These are phyloP conservation scores for Rhizophagus prolifer DNA, from an alignment of 192 early-diverging fungal species.

Conservation along the genomic window DNA sequence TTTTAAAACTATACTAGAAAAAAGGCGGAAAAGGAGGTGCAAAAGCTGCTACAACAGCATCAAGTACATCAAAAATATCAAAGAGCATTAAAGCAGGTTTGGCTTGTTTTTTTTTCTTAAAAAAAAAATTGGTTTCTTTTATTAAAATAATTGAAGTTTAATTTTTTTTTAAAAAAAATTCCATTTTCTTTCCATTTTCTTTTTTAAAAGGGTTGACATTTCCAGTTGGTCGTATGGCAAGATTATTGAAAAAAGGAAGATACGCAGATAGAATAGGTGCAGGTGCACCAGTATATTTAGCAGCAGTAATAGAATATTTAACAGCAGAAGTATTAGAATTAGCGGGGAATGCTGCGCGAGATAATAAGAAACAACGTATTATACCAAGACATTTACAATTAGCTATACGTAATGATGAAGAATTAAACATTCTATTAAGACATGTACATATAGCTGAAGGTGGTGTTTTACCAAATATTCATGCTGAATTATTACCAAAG, in stretches of 20 bases:
- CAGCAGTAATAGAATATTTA: conserved; percentile 39
- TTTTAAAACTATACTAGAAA: neutral
- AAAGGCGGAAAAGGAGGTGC: conserved; percentile 10
- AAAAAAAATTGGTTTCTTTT: neutral
- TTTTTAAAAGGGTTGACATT: conserved; percentile 29
- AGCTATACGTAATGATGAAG: conserved; percentile 44
- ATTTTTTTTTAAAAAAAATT: neutral
- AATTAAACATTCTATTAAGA: conserved; percentile 40
- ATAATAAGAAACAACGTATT: conserved; percentile 39
- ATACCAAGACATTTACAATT: conserved; percentile 44
- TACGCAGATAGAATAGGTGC: conserved; percentile 41
- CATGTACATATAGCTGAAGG: conserved; percentile 43
- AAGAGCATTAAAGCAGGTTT: conserved; percentile 21
- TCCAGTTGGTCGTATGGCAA: conserved; percentile 38
- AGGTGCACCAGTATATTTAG: conserved; percentile 39
- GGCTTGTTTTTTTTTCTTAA: neutral
- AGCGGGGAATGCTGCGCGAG: conserved; percentile 39
- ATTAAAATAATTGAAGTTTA: too few relatives aligned
- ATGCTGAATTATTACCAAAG: conserved; percentile 37
- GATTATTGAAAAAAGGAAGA: conserved; percentile 38
- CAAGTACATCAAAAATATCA: conserved; percentile 8
- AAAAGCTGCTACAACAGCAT: neutral
- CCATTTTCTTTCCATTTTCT: neutral
- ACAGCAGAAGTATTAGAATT: conserved; percentile 39
- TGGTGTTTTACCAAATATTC: conserved; percentile 43